Evolutionary conservation across 371 early-diverging fungal species (phyloP), one percentile per base, ranked within the genome.

Genomic region (Circinella minor): DNA sequence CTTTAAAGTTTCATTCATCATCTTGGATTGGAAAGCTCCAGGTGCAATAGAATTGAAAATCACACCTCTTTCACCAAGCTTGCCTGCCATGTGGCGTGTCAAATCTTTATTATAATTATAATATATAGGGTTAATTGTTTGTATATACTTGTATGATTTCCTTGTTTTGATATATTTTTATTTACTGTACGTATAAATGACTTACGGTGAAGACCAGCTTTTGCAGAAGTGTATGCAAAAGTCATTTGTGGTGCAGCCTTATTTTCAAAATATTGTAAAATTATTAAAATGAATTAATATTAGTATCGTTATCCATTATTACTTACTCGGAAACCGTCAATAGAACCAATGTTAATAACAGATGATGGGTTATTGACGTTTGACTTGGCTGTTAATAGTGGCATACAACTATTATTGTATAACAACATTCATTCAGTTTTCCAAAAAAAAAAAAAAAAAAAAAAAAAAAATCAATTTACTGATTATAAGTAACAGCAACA

Each of bases 31-130:
- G 80, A 95, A 97, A 0, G 94, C 87, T 4, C 97, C 96, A 4
- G 97, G 96, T 0, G 96, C 96, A 65, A 96, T 89, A 2, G 93
- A 91, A 72, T 96, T 97, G 60, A 94, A 92, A 18, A 91, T 87
- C 49, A 97, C 89, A 66, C 85, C 67, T 18, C 81, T 75, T 15
- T 68, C 61, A 18, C 88, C 92, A 38, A 94, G 70, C 36, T 60
- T 55, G 91, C 82, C 77, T 0, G 90, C 90, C 71, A 92, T 71
- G 43, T 86, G 85, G n/a, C 84, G 75, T 0, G 91, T 88, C 70
- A 92, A 17, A 34, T 60, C 55, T 55, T 10, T 27, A 27, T 27
- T 27, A 27, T 27, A 27, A 27, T 27, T 27, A 27, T 27, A 27
- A 27, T 27, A 27, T 27, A 27, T 27, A 27, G 27, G 0, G 27